Conservation (phyloP, 192 early-diverging fungal species). For the Coemansia sp. region DNA sequence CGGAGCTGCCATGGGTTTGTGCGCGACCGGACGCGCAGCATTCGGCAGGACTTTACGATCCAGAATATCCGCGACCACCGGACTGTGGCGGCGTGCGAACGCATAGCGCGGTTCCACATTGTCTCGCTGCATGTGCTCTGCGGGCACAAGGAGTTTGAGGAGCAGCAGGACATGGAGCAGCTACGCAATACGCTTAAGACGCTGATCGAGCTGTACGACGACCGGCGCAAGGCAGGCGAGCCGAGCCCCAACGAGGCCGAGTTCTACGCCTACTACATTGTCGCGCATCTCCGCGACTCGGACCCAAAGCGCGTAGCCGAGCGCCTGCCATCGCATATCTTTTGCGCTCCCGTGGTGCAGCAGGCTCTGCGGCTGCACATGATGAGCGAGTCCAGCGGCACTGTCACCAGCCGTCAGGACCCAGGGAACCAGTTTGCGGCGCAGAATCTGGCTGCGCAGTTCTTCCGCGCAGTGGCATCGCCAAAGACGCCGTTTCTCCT, state of each 20-base stretch:
- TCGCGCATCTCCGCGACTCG: constrained; percentile 67
- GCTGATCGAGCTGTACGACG: constrained; percentile 84
- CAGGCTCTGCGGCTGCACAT: constrained; percentile 66
- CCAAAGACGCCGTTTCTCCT: constrained; percentile 65
- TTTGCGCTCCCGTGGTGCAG: constrained; percentile 62
- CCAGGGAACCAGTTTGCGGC: constrained; percentile 55
- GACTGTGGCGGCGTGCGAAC: constrained; percentile 70
- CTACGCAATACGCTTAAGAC: constrained; percentile 81
- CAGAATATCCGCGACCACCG: constrained; percentile 72
- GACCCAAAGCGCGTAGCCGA: constrained; percentile 69
- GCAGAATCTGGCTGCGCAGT: constrained; percentile 63
- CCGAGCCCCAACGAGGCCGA: constrained; percentile 78
- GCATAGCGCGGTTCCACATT: constrained; percentile 86
- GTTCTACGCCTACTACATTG: constrained; percentile 85
- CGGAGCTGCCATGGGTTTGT: constrained; percentile 73
- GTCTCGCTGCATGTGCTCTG: constrained; percentile 70
- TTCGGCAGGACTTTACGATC: constrained; percentile 82
- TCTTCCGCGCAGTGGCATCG: constrained; percentile 69
- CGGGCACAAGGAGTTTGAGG: constrained; percentile 63
- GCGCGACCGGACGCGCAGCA: constrained; percentile 79
- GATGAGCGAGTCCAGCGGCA: constrained; percentile 57
- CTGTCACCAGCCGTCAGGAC: constrained; percentile 43
- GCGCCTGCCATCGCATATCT: constrained; percentile 57
- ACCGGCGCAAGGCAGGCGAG: constrained; percentile 57
- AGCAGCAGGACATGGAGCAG: constrained; percentile 87